Conservation (phyloP, 257 asterid genomes). For the Scutellaria baicalensis region DNA sequence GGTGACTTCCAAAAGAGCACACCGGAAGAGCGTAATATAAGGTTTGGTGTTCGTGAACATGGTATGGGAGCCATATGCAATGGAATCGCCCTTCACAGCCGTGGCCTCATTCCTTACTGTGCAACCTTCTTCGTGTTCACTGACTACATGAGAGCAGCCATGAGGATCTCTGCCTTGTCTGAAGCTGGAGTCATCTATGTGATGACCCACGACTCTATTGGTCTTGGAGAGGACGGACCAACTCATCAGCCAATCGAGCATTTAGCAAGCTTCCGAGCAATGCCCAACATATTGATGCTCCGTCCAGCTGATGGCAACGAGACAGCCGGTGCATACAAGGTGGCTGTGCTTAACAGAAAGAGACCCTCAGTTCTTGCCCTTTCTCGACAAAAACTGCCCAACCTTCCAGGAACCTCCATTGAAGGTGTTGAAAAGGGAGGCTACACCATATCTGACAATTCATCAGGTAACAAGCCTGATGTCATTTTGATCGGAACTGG, state of each 20-base stretch:
- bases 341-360: constrained; percentile 59
- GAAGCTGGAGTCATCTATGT: constrained; percentile 69
- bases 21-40: constrained; percentile 66
- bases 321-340: constrained; percentile 79
- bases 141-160: constrained; percentile 93
- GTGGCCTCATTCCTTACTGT: constrained; percentile 74
- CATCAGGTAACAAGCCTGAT: constrained; percentile 64
- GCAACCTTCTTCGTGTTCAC: constrained; percentile 91
- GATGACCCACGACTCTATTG: constrained; percentile 84
- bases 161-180: constrained; percentile 67
- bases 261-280: constrained; percentile 70
- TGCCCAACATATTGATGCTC: constrained; percentile 73
- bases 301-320: constrained; percentile 94
- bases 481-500: constrained; percentile 73
- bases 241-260: constrained; percentile 85
- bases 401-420: constrained; percentile 64
- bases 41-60: constrained; percentile 82
- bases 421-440: constrained; percentile 74
- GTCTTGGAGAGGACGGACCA: constrained; percentile 85
- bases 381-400: constrained; percentile 67
- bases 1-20: constrained; percentile 76
- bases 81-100: constrained; percentile 76
- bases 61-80: constrained; percentile 85
- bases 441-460: constrained; percentile 50
- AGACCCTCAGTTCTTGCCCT: constrained; percentile 75